These are phyloP conservation scores for Coemansia biformis DNA, from an alignment of 192 early-diverging fungal species.

Conservation along the genomic window DNA sequence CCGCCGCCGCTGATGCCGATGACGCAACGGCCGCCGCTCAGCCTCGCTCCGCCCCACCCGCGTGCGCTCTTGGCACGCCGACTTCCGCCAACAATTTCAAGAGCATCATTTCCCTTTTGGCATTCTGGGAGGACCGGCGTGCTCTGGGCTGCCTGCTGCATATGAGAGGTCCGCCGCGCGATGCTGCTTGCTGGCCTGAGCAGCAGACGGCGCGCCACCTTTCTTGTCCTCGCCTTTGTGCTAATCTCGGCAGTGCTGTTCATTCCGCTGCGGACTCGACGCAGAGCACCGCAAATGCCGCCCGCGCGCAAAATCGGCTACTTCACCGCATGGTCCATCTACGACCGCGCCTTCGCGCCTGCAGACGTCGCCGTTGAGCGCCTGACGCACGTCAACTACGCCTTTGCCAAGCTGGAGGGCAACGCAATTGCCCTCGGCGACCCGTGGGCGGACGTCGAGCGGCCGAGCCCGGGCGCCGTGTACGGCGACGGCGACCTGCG, in stretches of 20 bases:
- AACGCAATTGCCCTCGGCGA: slow-evolving; percentile 65
- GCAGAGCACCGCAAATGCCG: slow-evolving; percentile 9
- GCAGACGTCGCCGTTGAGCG: slow-evolving; percentile 58
- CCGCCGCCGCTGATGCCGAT: too few species aligned
- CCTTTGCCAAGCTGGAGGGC: slow-evolving; percentile 66
- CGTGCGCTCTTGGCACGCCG: too few species aligned
- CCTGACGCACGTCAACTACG: slow-evolving; percentile 76
- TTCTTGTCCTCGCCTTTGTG: slow-evolving; percentile 14
- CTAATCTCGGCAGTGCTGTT: slow-evolving; percentile 21
- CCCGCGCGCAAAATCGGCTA: slow-evolving; percentile 48
- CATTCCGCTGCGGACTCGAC: slow-evolving; percentile 11
- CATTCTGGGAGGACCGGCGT: too few species aligned
- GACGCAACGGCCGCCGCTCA: too few species aligned
- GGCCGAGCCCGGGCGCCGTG: slow-evolving; percentile 46
- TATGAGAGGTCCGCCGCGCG: too few species aligned
- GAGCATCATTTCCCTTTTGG: too few species aligned
- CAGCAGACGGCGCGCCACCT: slow-evolving; percentile 2
- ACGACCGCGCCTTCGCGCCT: slow-evolving; percentile 62
- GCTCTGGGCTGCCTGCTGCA: too few species aligned
- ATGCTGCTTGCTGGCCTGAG: background rate
- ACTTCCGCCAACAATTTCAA: too few species aligned
- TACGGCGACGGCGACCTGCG: slow-evolving; percentile 58
- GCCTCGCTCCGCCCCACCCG: too few species aligned
- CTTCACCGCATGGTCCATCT: slow-evolving; percentile 62
- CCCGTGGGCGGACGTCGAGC: slow-evolving; percentile 74